Conservation (phyloP, 305 asterid species). For the Fraxinus angustifolia region DNA sequence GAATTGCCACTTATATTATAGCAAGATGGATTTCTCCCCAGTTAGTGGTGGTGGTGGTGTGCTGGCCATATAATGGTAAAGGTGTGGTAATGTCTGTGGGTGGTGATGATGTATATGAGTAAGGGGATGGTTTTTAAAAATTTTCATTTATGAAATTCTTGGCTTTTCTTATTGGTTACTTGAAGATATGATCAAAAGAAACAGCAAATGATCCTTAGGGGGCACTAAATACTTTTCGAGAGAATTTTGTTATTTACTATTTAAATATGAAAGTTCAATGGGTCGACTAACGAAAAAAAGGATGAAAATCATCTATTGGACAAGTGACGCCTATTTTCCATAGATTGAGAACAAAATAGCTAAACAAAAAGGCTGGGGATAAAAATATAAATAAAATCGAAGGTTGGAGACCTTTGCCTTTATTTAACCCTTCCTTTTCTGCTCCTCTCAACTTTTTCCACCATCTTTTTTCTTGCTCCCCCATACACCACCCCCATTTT, state of each 20-base stretch:
- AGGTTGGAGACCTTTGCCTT: not conserved
- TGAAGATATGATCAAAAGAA: not conserved
- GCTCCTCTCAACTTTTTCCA: conserved; percentile 29
- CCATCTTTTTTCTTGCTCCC: conserved; percentile 30
- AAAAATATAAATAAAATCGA: not conserved
- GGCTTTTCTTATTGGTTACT: not conserved
- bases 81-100: not conserved
- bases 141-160: not conserved
- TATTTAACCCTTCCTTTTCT: conserved; percentile 12
- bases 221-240: not conserved
- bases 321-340: not conserved
- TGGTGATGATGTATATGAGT: not conserved
- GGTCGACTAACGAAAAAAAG: not conserved
- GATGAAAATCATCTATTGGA: not conserved
- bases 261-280: not conserved
- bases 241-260: not conserved
- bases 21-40: not conserved
- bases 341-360: not conserved
- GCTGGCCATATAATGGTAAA: not conserved
- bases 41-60: not conserved
- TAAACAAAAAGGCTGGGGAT: not conserved
- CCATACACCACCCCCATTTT: conserved; percentile 10
- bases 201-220: not conserved
- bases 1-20: not conserved
- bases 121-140: not conserved